Evolutionary conservation across 129 eudicot species (phyloP).

Genomic region (Centaurea solstitialis): DNA sequence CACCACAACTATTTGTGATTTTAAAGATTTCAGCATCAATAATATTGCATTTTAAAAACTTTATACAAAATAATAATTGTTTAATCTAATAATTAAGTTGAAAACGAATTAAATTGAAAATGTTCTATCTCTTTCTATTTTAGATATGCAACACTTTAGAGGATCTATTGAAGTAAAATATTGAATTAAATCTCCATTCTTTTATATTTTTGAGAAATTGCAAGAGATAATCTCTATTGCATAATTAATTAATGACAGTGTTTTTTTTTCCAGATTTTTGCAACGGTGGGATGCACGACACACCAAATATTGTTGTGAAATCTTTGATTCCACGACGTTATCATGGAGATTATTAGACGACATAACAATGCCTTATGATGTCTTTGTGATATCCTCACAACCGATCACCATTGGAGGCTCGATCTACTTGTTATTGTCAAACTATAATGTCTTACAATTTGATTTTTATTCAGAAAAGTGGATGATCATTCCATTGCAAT

Average conservation of each 20-base stretch:
- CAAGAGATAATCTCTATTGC: no score
- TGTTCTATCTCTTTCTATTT: no score
- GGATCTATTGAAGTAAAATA: no score
- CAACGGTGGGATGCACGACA: neutral
- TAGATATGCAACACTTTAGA: no score
- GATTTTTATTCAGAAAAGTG: neutral
- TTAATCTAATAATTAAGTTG: no score
- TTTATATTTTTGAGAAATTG: no score
- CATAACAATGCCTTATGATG: neutral
- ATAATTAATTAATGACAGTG: neutral
- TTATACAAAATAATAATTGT: no score
- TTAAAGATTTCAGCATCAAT: no score
- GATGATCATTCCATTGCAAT: neutral
- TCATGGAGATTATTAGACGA: slow-evolving; percentile 5
- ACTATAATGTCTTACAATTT: neutral
- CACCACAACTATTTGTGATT: no score
- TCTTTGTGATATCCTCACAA: neutral
- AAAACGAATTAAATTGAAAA: no score
- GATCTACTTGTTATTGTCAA: slow-evolving; percentile 5
- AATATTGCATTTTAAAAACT: no score
- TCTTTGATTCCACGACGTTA: slow-evolving; percentile 13
- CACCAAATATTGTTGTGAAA: neutral
- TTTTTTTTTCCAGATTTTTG: neutral
- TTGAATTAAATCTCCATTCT: no score
- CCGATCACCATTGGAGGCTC: slow-evolving; percentile 19